Conservation (phyloP, 2,329 filamentous ascomycete genomes). For the Trichoderma arundinaceum region DNA sequence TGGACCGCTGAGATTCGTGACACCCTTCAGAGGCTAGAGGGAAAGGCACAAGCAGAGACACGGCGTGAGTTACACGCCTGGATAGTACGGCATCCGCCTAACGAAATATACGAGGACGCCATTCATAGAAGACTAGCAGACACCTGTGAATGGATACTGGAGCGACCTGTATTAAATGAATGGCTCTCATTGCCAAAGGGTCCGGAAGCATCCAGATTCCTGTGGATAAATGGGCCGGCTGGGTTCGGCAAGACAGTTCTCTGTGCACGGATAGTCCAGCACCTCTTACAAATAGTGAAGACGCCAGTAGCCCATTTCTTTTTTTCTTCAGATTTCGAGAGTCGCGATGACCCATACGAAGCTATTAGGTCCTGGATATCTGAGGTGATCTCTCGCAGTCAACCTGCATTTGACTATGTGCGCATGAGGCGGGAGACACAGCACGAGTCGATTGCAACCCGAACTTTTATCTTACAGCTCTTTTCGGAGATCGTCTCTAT, state of each 20-base stretch:
- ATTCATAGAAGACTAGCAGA: constrained; percentile 33
- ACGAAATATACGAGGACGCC: constrained; percentile 35
- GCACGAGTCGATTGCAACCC: constrained; percentile 10
- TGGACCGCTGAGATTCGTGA: constrained; percentile 1
- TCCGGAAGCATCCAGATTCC: constrained; percentile 28
- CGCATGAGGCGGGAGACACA: constrained; percentile 4
- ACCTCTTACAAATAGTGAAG: constrained; percentile 21
- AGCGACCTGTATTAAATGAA: constrained; percentile 27
- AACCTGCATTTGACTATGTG: constrained; percentile 33
- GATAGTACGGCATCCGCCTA: constrained; percentile 30
- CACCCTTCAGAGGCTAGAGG: not conserved
- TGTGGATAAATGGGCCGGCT: constrained; percentile 43
- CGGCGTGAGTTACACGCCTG: constrained; percentile 33
- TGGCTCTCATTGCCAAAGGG: constrained; percentile 35
- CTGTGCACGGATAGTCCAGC: constrained; percentile 40
- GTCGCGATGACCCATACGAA: constrained; percentile 37
- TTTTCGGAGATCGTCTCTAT: too few species aligned
- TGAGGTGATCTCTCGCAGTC: constrained; percentile 33
- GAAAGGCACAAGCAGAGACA: constrained; percentile 14
- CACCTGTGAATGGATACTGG: constrained; percentile 42
- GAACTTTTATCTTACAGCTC: too few species aligned
- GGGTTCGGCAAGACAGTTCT: constrained; percentile 46
- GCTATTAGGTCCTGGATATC: constrained; percentile 43
- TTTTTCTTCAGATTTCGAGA: constrained; percentile 40
- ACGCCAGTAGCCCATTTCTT: constrained; percentile 42